These are phyloP conservation scores for Circinella minor DNA, from an alignment of 371 early-diverging fungal genomes.

Conservation along the genomic window DNA sequence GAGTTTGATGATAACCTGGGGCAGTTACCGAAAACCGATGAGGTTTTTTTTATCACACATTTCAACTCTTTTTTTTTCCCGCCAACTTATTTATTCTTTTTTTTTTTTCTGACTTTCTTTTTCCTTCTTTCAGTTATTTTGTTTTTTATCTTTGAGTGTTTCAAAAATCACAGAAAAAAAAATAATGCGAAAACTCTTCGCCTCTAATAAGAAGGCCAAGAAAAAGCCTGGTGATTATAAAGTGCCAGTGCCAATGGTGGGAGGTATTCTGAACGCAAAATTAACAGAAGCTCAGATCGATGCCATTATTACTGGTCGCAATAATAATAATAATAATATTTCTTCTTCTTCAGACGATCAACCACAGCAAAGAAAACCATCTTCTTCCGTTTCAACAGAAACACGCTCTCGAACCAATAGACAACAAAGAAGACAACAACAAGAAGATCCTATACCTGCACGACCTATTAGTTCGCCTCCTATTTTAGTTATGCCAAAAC, in stretches of 20 bases:
- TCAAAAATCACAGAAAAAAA: not conserved
- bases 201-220: constrained; percentile 14
- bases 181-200: constrained; percentile 12
- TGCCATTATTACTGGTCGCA: constrained; percentile 12
- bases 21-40: too few species aligned
- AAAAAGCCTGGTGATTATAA: constrained; percentile 18
- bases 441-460: not conserved
- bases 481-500: constrained; percentile 21
- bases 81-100: not conserved
- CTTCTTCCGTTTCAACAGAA: constrained; percentile 4
- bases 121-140: too few species aligned
- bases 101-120: not conserved
- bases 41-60: too few species aligned
- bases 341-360: constrained; percentile 2
- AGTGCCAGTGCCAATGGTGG: constrained; percentile 20
- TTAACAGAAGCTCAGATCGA: constrained; percentile 12
- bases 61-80: not conserved
- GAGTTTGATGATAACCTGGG: too few species aligned
- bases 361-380: constrained; percentile 8
- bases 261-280: constrained; percentile 20
- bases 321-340: not conserved
- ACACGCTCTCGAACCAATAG: not conserved
- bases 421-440: constrained; percentile 2
- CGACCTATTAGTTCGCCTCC: constrained; percentile 26
- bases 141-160: too few species aligned